Evolutionary conservation across 306 rosid genomes (phyloP).

Genomic region (Citrullus colocynthis): DNA sequence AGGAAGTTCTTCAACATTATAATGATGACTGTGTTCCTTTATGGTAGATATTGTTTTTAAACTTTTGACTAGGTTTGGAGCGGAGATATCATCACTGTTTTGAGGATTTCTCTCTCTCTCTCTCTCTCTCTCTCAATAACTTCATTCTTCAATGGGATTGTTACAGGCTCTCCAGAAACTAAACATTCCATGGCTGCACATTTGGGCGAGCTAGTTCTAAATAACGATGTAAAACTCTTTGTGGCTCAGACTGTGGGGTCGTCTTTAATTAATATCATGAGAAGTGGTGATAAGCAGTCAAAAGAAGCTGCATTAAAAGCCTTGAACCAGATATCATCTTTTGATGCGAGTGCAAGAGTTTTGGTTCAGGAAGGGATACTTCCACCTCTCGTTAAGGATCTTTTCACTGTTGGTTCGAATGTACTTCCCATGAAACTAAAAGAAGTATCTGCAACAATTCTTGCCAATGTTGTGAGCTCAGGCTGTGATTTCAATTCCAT

Average conservation of each 20-base stretch:
- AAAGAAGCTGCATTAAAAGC: constrained; percentile 96
- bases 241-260: constrained; percentile 81
- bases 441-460: constrained; percentile 92
- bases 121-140: constrained; percentile 3
- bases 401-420: constrained; percentile 70
- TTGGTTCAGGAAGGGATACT: constrained; percentile 91
- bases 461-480: constrained; percentile 74
- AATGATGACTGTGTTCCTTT: neutral
- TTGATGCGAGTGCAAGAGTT: constrained; percentile 78
- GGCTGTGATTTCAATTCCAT: constrained; percentile 74
- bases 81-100: neutral
- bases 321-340: constrained; percentile 80
- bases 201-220: constrained; percentile 84
- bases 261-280: constrained; percentile 72
- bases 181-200: constrained; percentile 75
- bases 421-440: constrained; percentile 76
- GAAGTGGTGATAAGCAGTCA: constrained; percentile 57
- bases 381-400: constrained; percentile 89
- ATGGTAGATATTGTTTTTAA: neutral
- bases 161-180: constrained; percentile 83
- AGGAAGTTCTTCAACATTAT: neutral
- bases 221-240: constrained; percentile 66
- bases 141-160: constrained; percentile 16
- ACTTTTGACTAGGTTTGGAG: neutral
- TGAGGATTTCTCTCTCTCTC: neutral